Base-by-base conservation (phyloP, 768 basidiomycete species). In the Suillus lakei region DNA sequence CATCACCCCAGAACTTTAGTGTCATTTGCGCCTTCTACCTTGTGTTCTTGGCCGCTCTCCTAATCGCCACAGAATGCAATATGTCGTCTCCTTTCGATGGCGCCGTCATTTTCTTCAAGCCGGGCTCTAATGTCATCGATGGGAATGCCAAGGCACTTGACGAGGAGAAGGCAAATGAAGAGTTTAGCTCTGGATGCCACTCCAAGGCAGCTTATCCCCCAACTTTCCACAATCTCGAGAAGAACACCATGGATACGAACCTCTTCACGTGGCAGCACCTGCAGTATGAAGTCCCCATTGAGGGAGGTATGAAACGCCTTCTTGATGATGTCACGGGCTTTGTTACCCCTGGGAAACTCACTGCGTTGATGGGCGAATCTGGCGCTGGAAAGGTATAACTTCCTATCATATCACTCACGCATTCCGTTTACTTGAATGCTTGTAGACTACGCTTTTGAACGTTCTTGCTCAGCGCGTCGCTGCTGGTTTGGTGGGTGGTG, bases 241-340 rank as follows among this genome's bases (percentile, higher is more conserved):
- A 62, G 82, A 79, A 65, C 69, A 72, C 67, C 2, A 64, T 7
- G 64, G 72, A 68, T 83, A 81, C 74, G 30, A 83, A 90, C 68
- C 82, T 89, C 5, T 96, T 97, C 77, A 92, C 95, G 1, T 97
- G 93, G 92, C 83, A 88, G 60, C 80, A 87, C 66, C 67, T 94
- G 59, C 79, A 81, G 64, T 96, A 95, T 73, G 84, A 83, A 48
- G 88, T 95, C 0, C 48, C 48, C 7, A 16, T 28, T 8, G 3
- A 18, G 26, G 50, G 50, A 9, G 81, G 84, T 2, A 80, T 88
- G 16, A 79, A 84, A 46, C 77, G 75, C 34, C 80, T 95, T 5
- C 79, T 95, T 63, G 84, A 93, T 67, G 84, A 92, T 55, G 84
- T 95, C 15, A 90, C 88, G 30, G 93, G 93, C 0, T 95, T 85